These are phyloP conservation scores for Lipomyces oligophaga DNA, from an alignment of 805 yeast genomes.

Conservation along the genomic window DNA sequence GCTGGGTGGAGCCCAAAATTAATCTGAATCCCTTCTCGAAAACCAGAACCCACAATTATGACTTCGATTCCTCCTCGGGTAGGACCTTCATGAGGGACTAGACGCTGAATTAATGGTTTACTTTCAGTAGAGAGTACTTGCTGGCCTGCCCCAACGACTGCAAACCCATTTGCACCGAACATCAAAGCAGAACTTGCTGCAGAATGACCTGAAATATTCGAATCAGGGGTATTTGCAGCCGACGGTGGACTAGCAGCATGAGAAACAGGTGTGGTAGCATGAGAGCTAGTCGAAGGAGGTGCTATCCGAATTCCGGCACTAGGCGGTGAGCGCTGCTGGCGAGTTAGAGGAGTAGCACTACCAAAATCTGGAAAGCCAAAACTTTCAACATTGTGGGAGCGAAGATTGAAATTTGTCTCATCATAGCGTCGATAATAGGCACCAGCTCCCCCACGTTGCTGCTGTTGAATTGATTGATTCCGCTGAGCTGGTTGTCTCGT, in stretches of 20 bases:
- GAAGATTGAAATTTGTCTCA: slow-evolving; percentile 18
- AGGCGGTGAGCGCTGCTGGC: slow-evolving; percentile 5
- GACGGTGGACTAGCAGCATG: slow-evolving; percentile 17
- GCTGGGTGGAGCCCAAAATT: slow-evolving; percentile 65
- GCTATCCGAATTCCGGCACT: neutral
- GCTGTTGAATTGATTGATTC: slow-evolving; percentile 1
- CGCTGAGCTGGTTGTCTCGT: neutral
- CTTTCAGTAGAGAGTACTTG: no score
- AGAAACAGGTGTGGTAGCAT: slow-evolving; percentile 10
- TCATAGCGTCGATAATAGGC: slow-evolving; percentile 9
- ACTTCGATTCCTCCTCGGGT: slow-evolving; percentile 95
- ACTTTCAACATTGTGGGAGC: slow-evolving; percentile 24
- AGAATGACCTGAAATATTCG: slow-evolving; percentile 46
- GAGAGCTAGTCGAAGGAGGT: slow-evolving; percentile 1
- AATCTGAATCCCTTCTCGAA: slow-evolving; percentile 75
- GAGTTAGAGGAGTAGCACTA: slow-evolving; percentile 14
- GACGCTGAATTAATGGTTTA: slow-evolving; percentile 83
- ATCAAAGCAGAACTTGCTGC: slow-evolving; percentile 89
- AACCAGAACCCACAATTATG: slow-evolving; percentile 81
- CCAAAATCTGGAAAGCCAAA: slow-evolving; percentile 26
- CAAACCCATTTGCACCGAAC: no score
- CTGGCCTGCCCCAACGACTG: no score
- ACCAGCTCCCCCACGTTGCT: slow-evolving; percentile 1
- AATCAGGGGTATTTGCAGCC: slow-evolving; percentile 17
- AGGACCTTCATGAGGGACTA: slow-evolving; percentile 95